These are phyloP conservation scores for Candida andamanensis DNA, from an alignment of 805 yeast species.

Conservation along the genomic window DNA sequence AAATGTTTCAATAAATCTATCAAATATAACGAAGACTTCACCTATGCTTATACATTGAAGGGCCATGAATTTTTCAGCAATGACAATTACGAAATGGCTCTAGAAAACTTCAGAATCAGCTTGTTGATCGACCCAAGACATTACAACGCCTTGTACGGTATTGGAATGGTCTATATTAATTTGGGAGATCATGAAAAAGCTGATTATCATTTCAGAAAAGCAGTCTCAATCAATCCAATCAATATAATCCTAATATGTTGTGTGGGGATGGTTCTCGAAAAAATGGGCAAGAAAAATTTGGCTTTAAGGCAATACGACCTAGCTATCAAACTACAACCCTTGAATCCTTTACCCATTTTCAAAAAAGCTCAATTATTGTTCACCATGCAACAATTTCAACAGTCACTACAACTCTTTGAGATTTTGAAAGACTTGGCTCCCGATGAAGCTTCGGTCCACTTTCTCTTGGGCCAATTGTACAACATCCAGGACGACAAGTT, in stretches of 20 bases:
- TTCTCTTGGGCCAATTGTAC: conserved; percentile 80
- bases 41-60: conserved; percentile 86
- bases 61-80: conserved; percentile 89
- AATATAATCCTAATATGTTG: conserved; percentile 88
- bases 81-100: conserved; percentile 88
- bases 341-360: conserved; percentile 79
- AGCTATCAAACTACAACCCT: conserved; percentile 81
- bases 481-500: conserved; percentile 67
- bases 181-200: conserved; percentile 82
- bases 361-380: conserved; percentile 81
- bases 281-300: conserved; percentile 56
- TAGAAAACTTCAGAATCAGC: conserved; percentile 76
- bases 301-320: conserved; percentile 79
- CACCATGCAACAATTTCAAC: conserved; percentile 62
- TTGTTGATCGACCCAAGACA: conserved; percentile 73
- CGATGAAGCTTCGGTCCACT: conserved; percentile 92
- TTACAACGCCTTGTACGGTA: conserved; percentile 92
- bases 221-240: conserved; percentile 82
- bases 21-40: conserved; percentile 59
- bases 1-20: conserved; percentile 79
- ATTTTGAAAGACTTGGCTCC: conserved; percentile 74
- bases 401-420: conserved; percentile 73
- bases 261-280: conserved; percentile 89
- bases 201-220: conserved; percentile 80
- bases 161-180: conserved; percentile 89